A percentile compares a stretch with the other conserved stretches of the same genome.
phyloP scores from a whole-genome alignment of 2,329 filamentous ascomycete species.

The Hansfordia pulvinata region DNA sequence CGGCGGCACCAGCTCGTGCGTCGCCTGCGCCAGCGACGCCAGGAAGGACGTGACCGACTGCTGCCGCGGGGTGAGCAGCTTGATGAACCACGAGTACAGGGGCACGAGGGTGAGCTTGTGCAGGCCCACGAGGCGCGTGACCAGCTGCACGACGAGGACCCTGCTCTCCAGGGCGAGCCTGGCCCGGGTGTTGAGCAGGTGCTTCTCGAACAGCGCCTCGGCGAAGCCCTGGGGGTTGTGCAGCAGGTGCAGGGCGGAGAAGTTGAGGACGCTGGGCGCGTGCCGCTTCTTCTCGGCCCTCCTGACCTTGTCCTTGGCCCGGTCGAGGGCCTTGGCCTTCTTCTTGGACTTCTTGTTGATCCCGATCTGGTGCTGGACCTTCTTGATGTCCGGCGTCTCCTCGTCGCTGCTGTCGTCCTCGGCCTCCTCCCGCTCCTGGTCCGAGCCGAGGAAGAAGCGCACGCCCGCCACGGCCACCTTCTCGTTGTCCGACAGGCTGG shows the following conservation, averaged over 20 bases:
- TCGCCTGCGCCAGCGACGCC: constrained; percentile 81
- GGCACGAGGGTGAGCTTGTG: constrained; percentile 84
- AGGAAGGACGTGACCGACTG: constrained; percentile 86
- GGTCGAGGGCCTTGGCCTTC: constrained; percentile 63
- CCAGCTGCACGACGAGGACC: constrained; percentile 77
- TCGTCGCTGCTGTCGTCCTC: constrained; percentile 84
- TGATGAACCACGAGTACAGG: constrained; percentile 94
- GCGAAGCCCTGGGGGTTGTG: constrained; percentile 92
- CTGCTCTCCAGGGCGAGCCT: constrained; percentile 82
- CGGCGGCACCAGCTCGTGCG: constrained; percentile 81
- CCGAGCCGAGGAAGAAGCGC: constrained; percentile 88
- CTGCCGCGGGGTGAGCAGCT: constrained; percentile 79
- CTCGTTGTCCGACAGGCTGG: constrained; percentile 75
- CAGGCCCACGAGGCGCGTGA: constrained; percentile 80
- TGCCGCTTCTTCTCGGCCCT: constrained; percentile 78
- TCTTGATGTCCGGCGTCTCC: constrained; percentile 63
- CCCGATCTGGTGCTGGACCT: constrained; percentile 69
- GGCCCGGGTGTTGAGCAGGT: constrained; percentile 75
- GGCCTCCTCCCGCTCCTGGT: constrained; percentile 87
- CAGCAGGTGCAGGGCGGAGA: constrained; percentile 85
- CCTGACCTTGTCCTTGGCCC: constrained; percentile 72
- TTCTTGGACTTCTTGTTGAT: constrained; percentile 98
- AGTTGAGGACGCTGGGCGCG: constrained; percentile 80
- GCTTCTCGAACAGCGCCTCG: constrained; percentile 79
- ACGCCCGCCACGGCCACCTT: constrained; percentile 84